phyloP scores from a whole-genome alignment of 2,329 filamentous ascomycete species.

The Capronia coronata region DNA sequence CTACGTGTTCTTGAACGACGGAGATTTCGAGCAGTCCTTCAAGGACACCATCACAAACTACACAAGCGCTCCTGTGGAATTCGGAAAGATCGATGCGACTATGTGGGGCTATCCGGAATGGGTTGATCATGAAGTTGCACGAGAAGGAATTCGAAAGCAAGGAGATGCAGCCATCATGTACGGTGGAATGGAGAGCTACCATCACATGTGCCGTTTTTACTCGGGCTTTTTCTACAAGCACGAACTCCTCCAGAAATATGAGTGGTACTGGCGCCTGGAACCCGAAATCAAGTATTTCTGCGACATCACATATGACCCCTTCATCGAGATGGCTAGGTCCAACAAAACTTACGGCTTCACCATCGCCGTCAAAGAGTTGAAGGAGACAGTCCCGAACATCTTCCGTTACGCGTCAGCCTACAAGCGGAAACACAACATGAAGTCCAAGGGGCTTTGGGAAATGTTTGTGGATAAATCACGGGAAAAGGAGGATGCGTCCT shows the following conservation, averaged over 20 bases:
- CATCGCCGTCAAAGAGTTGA: constrained; percentile 95
- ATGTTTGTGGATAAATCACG: constrained; percentile 83
- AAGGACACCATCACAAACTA: constrained; percentile 82
- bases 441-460: constrained; percentile 90
- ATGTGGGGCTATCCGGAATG: constrained; percentile 98
- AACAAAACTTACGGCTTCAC: constrained; percentile 99
- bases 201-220: constrained; percentile 99
- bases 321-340: constrained; percentile 82
- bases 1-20: constrained; percentile 97
- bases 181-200: constrained; percentile 95
- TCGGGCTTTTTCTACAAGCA: constrained; percentile 99
- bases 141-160: constrained; percentile 93
- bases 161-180: constrained; percentile 99
- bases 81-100: constrained; percentile 80
- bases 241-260: constrained; percentile 86
- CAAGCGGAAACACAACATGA: constrained; percentile 84
- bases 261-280: constrained; percentile 99
- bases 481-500: constrained; percentile 40
- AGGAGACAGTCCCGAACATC: constrained; percentile 96
- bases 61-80: constrained; percentile 81
- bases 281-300: constrained; percentile 99
- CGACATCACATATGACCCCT: constrained; percentile 98
- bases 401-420: constrained; percentile 98
- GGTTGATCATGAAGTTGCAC: constrained; percentile 87
- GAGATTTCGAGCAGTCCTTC: constrained; percentile 92